Percentiles rank a stretch among this genome's conserved stretches.
These are phyloP conservation scores for Beauveria rudraprayagi DNA, from an alignment of 2,329 filamentous ascomycete species.

Conservation along the genomic window DNA sequence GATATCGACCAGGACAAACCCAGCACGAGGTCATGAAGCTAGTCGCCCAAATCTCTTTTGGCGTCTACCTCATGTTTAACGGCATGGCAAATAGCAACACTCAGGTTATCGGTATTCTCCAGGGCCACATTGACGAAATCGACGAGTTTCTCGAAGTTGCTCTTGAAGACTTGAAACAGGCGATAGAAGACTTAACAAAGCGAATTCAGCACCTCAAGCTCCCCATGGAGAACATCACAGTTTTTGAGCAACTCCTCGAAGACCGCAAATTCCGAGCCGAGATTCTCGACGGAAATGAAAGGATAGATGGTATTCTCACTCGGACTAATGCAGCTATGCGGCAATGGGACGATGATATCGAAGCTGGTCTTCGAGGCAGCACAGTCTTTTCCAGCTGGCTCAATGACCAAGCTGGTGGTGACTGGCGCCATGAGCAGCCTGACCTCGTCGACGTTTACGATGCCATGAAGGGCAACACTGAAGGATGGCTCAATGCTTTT, in stretches of 20 bases:
- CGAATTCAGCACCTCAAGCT: slow-evolving; percentile 73
- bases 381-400: slow-evolving; percentile 72
- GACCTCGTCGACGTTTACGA: slow-evolving; percentile 65
- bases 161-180: slow-evolving; percentile 74
- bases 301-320: slow-evolving; percentile 82
- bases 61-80: slow-evolving; percentile 78
- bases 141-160: slow-evolving; percentile 84
- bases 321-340: slow-evolving; percentile 69
- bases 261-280: slow-evolving; percentile 74
- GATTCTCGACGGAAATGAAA: slow-evolving; percentile 79
- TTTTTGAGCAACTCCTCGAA: slow-evolving; percentile 82
- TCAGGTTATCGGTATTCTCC: slow-evolving; percentile 81
- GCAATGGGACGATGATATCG: slow-evolving; percentile 70
- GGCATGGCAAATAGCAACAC: slow-evolving; percentile 80
- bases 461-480: slow-evolving; percentile 87
- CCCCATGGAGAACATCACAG: slow-evolving; percentile 71
- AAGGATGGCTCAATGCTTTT: slow-evolving; percentile 81
- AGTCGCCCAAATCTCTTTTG: slow-evolving; percentile 86
- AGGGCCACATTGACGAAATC: slow-evolving; percentile 87
- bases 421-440: slow-evolving; percentile 53
- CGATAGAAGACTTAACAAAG: slow-evolving; percentile 69
- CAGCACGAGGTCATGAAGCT: slow-evolving; percentile 88
- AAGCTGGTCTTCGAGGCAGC: slow-evolving; percentile 68
- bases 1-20: slow-evolving; percentile 63
- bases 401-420: slow-evolving; percentile 52